Conservation (phyloP, 768 basidiomycete genomes). For the Leccinum subgranulosum region DNA sequence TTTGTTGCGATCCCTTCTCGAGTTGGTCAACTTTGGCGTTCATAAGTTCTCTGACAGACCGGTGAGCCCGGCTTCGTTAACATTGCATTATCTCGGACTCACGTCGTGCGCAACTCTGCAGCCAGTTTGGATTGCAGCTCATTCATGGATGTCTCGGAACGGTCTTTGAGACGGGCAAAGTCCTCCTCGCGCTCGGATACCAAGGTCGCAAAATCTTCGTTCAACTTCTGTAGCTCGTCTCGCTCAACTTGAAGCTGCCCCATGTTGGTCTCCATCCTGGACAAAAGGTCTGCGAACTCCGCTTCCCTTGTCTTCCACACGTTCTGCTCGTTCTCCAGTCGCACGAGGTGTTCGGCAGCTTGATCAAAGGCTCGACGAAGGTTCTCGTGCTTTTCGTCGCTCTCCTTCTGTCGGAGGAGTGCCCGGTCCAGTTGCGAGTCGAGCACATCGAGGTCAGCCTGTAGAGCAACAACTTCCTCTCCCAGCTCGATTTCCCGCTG, state of each 20-base stretch:
- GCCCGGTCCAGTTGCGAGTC: slow-evolving; percentile 85
- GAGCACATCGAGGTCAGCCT: slow-evolving; percentile 78
- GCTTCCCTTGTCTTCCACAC: slow-evolving; percentile 62
- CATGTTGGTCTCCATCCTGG: slow-evolving; percentile 55
- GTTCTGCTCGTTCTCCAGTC: slow-evolving; percentile 74
- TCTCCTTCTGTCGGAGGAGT: slow-evolving; percentile 72
- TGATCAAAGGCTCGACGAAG: slow-evolving; percentile 74
- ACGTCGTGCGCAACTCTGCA: slow-evolving; percentile 66
- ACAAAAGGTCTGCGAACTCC: slow-evolving; percentile 57
- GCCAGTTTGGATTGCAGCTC: slow-evolving; percentile 73
- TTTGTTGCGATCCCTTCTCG: slow-evolving; percentile 65
- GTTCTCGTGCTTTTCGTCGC: slow-evolving; percentile 72
- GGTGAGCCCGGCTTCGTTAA: slow-evolving; percentile 1
- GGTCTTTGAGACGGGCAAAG: slow-evolving; percentile 66
- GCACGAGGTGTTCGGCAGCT: slow-evolving; percentile 82
- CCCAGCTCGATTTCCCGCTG: slow-evolving; percentile 81
- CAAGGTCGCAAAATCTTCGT: slow-evolving; percentile 68
- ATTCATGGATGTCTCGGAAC: slow-evolving; percentile 57
- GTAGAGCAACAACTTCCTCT: slow-evolving; percentile 77
- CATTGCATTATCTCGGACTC: slow-evolving; percentile 19
- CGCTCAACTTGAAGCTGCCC: slow-evolving; percentile 55
- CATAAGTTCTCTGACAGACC: slow-evolving; percentile 52
- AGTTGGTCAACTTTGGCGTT: slow-evolving; percentile 57
- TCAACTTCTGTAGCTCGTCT: slow-evolving; percentile 59
- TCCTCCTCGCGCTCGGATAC: slow-evolving; percentile 80